Base-by-base conservation (phyloP, 805 yeast genomes). In the Schizosaccharomyces osmophilus region DNA sequence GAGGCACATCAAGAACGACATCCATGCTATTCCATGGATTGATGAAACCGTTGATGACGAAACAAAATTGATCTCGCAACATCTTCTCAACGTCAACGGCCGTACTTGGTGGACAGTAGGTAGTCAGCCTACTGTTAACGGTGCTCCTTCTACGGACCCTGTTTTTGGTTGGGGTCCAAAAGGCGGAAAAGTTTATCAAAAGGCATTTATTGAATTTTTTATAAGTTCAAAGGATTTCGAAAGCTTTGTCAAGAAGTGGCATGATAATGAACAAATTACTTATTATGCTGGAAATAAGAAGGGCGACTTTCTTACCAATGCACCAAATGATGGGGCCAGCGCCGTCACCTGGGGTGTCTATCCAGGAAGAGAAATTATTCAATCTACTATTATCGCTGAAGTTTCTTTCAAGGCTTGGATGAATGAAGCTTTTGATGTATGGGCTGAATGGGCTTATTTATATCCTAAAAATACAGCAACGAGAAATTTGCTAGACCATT, bases 281-380 rank as follows among this genome's bases (percentile, higher is more conserved):
- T 90, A 82, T 71, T 90, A 84, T 70, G 77, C 81, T 31, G 88
- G 93, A 48, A 87, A 83, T 69, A 71, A 79, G 9, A 67, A 72
- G 26, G 83, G 83, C 1, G 67, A 71, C 9, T 82, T 86, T 64
- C 74, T 76, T 36, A 79, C 93, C 1, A 87, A 84, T 66, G 72
- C 83, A 68, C 75, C 75, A 0, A 69, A 74, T 1, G 75, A 73
- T 17, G 68, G 63, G 17, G 64, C 65, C 29, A 67, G 65, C 59
- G 95, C 93, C 32, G 94, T 93, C 8, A 93, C 98, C 0, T 93
- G 98, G 98, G 98, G 97, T 64, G 95, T 85, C 2, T 90, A 93
- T 77, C 95, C 95, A 6, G 83, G 83, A 71, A 80, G 88, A 65
- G 95, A 87, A 69, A 83, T 88, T 45, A 79, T 87, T 45, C 97